Base-by-base conservation (phyloP, 228 moss, liverwort and hornwort genomes). In the Sphagnum fallax region DNA sequence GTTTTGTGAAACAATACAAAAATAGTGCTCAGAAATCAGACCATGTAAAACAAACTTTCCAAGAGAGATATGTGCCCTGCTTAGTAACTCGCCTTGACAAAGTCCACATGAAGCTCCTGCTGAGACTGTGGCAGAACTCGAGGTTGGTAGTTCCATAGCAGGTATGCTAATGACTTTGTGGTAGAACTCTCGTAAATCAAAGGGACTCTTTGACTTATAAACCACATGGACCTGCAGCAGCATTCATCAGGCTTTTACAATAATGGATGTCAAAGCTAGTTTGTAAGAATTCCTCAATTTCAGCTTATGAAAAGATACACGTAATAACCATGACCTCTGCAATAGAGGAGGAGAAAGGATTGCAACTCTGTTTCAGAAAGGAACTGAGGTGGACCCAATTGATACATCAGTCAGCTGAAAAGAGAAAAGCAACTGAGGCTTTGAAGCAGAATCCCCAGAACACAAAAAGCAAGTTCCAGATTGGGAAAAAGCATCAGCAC, bases 111-210 rank as follows among this genome's bases (percentile, higher is more conserved):
- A 61, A 70, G 12, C n/a, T 67, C 49, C 69, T 5, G 61, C 7
- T 32, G 5, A 8, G 5, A 65, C 10, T 6, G 48, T 32, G 11
- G 14, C 57, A 68, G 18, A 68, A 47, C n/a, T 48, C 9, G 68
- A 57, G 9, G 6, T 71, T 11, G 16, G 69, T 67, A 47, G 16
- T 15, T 51, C 18, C 50, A 69, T 57, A 50, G 71, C 74, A 47
- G 81, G 77, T 52, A 81, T 70, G 59, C 53, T 74, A 60, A 60
- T 68, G 52, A 77, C 71, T 47, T 71, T 67, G 64, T 81, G 77
- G 67, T 81, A 77, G 47, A 81, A 81, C 8, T 77, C 63, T 63
- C 81, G 71, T 58, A 81, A 61, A 62, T 81, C 70, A 64, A 81
- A 81, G 10, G 47, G 14, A n/a, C 66, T 68, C 5, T 51, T 48